Percentiles rank a stretch among this genome's conserved stretches.
These are phyloP conservation scores for Anastatica hierochuntica DNA, from an alignment of 345 rosid species.

Conservation along the genomic window DNA sequence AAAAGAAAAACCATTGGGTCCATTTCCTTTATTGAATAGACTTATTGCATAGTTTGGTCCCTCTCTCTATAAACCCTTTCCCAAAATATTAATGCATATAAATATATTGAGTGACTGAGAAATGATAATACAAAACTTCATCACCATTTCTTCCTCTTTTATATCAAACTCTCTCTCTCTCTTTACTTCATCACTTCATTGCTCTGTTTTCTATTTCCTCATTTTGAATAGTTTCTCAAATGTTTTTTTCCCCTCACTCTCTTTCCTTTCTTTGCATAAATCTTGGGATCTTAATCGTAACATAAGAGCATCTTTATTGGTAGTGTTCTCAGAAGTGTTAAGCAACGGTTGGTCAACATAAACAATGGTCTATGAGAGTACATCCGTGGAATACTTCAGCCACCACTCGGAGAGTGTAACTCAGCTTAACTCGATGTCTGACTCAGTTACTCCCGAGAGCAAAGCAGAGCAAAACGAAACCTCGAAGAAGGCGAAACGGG, in stretches of 20 bases:
- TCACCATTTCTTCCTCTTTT: background rate
- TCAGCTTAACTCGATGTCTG: slow-evolving; percentile 3
- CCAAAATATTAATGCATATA: slow-evolving; percentile 20
- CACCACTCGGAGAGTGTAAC: no score
- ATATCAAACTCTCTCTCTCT: slow-evolving; percentile 5
- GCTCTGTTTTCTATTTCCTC: slow-evolving; percentile 3
- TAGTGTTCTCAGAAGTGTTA: no score
- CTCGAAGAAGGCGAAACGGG: slow-evolving; percentile 30
- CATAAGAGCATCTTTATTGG: no score
- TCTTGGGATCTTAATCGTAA: no score
- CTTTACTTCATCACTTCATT: slow-evolving; percentile 6
- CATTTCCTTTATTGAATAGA: slow-evolving; percentile 26
- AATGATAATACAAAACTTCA: slow-evolving; percentile 5
- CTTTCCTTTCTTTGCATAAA: background rate
- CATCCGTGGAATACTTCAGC: background rate
- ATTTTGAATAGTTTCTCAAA: slow-evolving; percentile 9
- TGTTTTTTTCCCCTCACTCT: background rate
- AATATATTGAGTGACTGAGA: slow-evolving; percentile 25
- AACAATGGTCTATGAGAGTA: slow-evolving; percentile 25
- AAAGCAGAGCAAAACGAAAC: slow-evolving; percentile 8
- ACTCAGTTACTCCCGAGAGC: background rate
- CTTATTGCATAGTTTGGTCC: slow-evolving; percentile 22
- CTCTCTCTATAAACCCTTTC: slow-evolving; percentile 8
- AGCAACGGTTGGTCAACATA: no score
- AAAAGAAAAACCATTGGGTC: slow-evolving; percentile 18